Percentiles rank a stretch among this genome's conserved stretches.
Conservation (phyloP, 495 filamentous ascomycete species). For the Penicillium salamii region DNA sequence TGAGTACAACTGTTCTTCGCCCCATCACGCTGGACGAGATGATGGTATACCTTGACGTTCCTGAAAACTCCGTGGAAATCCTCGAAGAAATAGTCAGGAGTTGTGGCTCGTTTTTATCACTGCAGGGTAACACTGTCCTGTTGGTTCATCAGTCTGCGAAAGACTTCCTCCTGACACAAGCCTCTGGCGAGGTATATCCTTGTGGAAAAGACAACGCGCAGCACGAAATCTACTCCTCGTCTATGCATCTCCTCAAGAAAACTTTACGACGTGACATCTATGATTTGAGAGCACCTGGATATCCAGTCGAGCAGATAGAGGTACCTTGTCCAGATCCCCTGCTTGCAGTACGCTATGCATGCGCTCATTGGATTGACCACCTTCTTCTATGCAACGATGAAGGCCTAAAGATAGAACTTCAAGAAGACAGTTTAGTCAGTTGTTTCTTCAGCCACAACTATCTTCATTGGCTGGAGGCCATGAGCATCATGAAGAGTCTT, state of each 20-base stretch:
- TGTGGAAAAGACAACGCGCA: constrained; percentile 19
- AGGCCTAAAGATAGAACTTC: background rate
- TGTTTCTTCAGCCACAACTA: constrained; percentile 22
- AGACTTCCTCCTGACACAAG: constrained; percentile 27
- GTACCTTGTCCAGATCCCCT: constrained; percentile 14
- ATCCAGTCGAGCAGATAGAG: constrained; percentile 3
- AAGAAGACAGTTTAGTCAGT: constrained; percentile 14
- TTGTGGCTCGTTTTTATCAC: constrained; percentile 15
- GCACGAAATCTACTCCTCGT: constrained; percentile 24
- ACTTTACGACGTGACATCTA: constrained; percentile 22
- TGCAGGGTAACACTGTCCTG: constrained; percentile 24
- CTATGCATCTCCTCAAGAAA: constrained; percentile 15
- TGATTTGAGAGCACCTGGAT: constrained; percentile 10
- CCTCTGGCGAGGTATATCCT: constrained; percentile 13
- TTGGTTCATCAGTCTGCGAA: constrained; percentile 43
- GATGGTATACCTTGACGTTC: constrained; percentile 16
- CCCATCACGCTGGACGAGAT: constrained; percentile 26
- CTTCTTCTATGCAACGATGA: constrained; percentile 8
- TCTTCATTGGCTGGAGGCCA: constrained; percentile 38
- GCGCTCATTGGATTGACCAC: constrained; percentile 39
- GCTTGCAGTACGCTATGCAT: constrained; percentile 25
- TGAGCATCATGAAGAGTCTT: constrained; percentile 28
- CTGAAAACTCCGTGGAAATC: constrained; percentile 6
- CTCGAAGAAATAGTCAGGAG: constrained; percentile 5
- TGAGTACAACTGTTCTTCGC: constrained; percentile 16